Evolutionary conservation across 345 rosid species (phyloP), one percentile per base, ranked within the genome.

Genomic region (Murraya paniculata): DNA sequence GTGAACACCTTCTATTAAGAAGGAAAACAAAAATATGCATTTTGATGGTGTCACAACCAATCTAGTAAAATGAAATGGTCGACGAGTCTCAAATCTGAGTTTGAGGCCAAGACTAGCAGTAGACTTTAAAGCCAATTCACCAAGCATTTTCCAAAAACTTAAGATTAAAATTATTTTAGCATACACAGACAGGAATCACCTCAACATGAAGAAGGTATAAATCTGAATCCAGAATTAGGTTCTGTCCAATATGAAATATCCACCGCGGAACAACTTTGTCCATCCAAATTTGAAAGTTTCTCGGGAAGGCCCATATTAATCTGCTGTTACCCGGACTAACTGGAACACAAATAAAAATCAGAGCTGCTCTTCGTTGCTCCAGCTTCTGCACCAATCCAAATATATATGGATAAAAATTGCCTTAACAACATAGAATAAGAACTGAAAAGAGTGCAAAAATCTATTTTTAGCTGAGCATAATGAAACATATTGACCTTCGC

Each of bases 291-390:
- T 87, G 93, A 50, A 91, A 90, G 30, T 95, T 87, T 80, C 98
- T 88, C 0, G 97, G 97, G 80, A 91, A 91, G 41, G 85, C 78
- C 97, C 98, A 95, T 78, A 95, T 90, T 80, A 93, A 80, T 86
- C 97, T 91, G 75, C 98, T 95, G 65, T 85, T 79, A 79, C 98
- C 98, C 0, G 98, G 97, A 69, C 95, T 93, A 45, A 95, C 97
- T 1, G 98, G 98, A 75, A 93, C 71, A 74, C 98, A 93, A n/a
- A 95, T 83, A 79, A 95, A 95, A 80, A 95, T 88, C 84, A 93
- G 80, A 78, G 90, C 86, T 76, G 73, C 4, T 77, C 80, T 90
- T 50, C 75, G 81, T 61, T 83, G 79, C 16, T 80, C 10, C 4
- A 79, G 33, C 38, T 75, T 72, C 91, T 86, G 83, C 77, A 56